Conservation (phyloP, 164 flowering plant species). For the Stephania japonica region DNA sequence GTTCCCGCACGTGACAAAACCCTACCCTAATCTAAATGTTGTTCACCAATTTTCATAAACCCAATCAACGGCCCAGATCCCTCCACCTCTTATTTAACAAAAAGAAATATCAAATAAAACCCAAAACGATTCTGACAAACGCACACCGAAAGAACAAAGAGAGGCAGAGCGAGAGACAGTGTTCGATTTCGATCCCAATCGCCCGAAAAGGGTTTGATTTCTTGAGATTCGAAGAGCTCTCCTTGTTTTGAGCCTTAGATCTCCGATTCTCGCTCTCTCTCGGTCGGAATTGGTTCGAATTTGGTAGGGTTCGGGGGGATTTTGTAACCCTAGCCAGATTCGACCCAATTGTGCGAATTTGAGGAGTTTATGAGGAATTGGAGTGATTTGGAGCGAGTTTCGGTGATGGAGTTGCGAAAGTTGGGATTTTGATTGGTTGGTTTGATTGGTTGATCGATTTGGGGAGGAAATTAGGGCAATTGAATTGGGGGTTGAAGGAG, state of each 20-base stretch:
- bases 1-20: too few species aligned
- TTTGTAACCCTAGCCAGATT: neutral
- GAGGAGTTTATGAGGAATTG: neutral
- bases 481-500: conserved; percentile 2
- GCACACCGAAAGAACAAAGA: too few species aligned
- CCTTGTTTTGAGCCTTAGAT: neutral
- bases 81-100: too few species aligned
- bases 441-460: neutral
- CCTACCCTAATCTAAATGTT: too few species aligned
- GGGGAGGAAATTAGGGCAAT: neutral
- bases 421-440: neutral
- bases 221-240: neutral
- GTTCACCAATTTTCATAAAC: too few species aligned
- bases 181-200: neutral
- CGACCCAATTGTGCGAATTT: neutral
- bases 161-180: neutral
- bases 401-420: neutral
- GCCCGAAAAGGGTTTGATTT: neutral
- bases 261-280: neutral
- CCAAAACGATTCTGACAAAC: too few species aligned
- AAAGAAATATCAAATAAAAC: too few species aligned
- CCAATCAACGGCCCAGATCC: too few species aligned
- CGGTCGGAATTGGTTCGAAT: neutral
- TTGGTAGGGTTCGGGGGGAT: conserved; percentile 1
- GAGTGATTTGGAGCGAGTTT: neutral